phyloP scores from a whole-genome alignment of 2,329 filamentous ascomycete species.

The Pseudohalonectria lignicola region DNA sequence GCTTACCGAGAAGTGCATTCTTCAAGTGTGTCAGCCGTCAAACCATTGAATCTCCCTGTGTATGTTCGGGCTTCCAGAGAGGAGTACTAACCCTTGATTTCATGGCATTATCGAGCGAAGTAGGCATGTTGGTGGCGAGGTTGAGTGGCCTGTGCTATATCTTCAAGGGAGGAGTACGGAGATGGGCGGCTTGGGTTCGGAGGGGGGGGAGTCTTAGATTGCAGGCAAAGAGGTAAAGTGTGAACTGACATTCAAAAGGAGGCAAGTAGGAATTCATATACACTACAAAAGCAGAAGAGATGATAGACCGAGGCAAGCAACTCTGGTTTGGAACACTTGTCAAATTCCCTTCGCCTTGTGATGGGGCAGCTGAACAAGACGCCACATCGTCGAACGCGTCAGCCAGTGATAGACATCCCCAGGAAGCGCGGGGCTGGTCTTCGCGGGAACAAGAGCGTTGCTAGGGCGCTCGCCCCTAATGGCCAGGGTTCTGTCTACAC shows the following conservation, averaged over 20 bases:
- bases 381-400: constrained; percentile 4
- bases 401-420: too few species aligned
- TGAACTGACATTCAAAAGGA: not conserved
- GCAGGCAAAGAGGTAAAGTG: not conserved
- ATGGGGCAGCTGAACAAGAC: not conserved
- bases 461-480: too few species aligned
- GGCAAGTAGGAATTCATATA: not conserved
- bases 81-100: constrained; percentile 50
- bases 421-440: too few species aligned
- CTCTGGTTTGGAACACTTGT: constrained; percentile 1
- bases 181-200: too few species aligned
- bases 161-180: not conserved
- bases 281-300: too few species aligned
- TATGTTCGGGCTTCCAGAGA: too few species aligned
- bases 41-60: constrained; percentile 4
- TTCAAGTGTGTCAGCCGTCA: constrained; percentile 21
- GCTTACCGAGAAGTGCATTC: constrained; percentile 59
- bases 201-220: not conserved
- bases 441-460: too few species aligned
- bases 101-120: constrained; percentile 55
- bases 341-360: not conserved
- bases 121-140: constrained; percentile 59
- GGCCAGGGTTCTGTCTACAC: too few species aligned
- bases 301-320: too few species aligned
- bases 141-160: too few species aligned